Percentiles rank a stretch among this genome's conserved stretches.
Conservation (phyloP, 768 basidiomycete species). For the Mycena venus region DNA sequence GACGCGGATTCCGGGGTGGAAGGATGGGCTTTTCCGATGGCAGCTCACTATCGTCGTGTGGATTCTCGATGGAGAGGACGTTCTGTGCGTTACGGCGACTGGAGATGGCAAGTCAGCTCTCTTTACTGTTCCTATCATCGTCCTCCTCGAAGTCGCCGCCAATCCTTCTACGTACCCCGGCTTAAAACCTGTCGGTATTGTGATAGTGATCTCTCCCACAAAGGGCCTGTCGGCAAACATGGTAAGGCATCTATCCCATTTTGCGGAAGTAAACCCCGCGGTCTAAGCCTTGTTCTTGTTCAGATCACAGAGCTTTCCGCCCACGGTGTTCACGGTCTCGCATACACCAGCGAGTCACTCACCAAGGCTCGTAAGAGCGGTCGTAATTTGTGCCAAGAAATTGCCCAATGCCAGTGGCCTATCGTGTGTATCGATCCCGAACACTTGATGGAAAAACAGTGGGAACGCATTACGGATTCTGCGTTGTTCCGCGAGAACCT, state of each 20-base stretch:
- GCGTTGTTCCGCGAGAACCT: constrained; percentile 19
- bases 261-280: background rate
- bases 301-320: constrained; percentile 11
- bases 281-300: background rate
- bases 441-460: no score
- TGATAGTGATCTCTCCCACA: no score
- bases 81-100: constrained; percentile 11
- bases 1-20: constrained; percentile 15
- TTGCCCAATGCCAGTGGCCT: constrained; percentile 2
- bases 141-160: constrained; percentile 10
- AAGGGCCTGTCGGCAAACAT: no score
- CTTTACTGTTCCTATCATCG: constrained; percentile 19
- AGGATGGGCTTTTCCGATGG: constrained; percentile 3
- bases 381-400: constrained; percentile 2
- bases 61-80: constrained; percentile 24
- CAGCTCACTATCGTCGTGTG: constrained; percentile 23
- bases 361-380: constrained; percentile 19
- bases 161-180: constrained; percentile 11
- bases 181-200: background rate
- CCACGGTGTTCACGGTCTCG: constrained; percentile 8
- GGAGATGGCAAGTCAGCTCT: constrained; percentile 24
- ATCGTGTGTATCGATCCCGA: constrained; percentile 27
- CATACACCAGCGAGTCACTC: constrained; percentile 8
- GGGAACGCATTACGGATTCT: background rate
- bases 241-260: no score